Base-by-base conservation (phyloP, 108 stramenopile species). In the Chaetoceros tenuissimus region DNA sequence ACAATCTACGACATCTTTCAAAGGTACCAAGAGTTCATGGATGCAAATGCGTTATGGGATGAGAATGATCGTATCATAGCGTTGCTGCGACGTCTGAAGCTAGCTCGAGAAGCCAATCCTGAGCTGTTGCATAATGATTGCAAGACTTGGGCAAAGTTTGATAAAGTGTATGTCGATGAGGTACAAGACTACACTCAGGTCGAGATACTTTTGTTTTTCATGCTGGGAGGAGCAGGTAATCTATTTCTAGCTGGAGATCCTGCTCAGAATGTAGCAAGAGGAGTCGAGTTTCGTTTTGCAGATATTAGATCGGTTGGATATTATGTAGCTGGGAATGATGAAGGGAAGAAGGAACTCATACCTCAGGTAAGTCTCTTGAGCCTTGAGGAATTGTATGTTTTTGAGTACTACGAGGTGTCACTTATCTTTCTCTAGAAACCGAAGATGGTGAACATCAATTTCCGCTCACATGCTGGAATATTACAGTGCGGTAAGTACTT, bases 231-330 rank as follows among this genome's bases (percentile, higher is more conserved):
- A 17, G 64, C 66, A 2, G 77, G 77, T 13, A 60, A 46, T 48
- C 58, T 79, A 1, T 75, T 75, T 31, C 46, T n/a, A n/a, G n/a
- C n/a, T n/a, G n/a, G n/a, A n/a, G n/a, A n/a, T n/a, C n/a, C n/a
- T n/a, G n/a, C n/a, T 81, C 22, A 77, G 76, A 17, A 77, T 76
- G 10, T 74, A 82, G 57, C 71, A 77, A n/a, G 77, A 74, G n/a
- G n/a, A n/a, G n/a, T n/a, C n/a, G n/a, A n/a, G n/a, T n/a, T n/a
- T n/a, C n/a, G n/a, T n/a, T n/a, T 82, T 66, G 77, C 78, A 57
- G 81, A 78, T 8, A 44, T 82, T 47, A 66, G 77, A 17, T 51
- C 51, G 1, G 77, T 81, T 1, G 77, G 59, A 0, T 57, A 75
- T 30, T 59, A 46, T 51, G 48, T 77, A 13, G 53, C 58, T 23